Evolutionary conservation across 345 rosid genomes (phyloP).

Genomic region (Ailanthus altissimus): DNA sequence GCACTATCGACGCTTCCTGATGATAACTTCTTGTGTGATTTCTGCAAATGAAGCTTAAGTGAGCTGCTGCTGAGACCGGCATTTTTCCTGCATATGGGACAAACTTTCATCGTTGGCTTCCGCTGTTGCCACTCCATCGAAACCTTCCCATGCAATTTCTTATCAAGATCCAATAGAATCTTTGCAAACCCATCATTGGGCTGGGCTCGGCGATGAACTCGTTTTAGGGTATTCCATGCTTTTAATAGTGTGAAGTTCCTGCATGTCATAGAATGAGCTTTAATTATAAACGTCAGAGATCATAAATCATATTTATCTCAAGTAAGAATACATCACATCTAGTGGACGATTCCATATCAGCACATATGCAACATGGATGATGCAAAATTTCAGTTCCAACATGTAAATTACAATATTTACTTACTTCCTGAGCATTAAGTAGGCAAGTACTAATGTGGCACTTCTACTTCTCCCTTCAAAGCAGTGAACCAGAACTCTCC

Average conservation of each 20-base stretch:
- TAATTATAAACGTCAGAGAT: neutral
- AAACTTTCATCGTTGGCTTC: conserved; percentile 82
- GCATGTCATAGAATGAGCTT: conserved; percentile 15
- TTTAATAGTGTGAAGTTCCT: conserved; percentile 72
- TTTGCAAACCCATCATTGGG: conserved; percentile 95
- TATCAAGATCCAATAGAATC: conserved; percentile 63
- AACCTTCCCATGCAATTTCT: conserved; percentile 67
- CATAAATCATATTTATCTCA: neutral
- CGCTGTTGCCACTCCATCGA: conserved; percentile 98
- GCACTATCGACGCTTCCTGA: conserved; percentile 99
- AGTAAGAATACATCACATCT: neutral
- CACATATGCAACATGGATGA: neutral
- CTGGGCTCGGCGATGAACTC: conserved; percentile 90
- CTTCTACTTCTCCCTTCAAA: conserved; percentile 99
- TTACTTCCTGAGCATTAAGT: conserved; percentile 91
- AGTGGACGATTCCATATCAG: neutral
- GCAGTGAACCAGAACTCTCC: conserved; percentile 89
- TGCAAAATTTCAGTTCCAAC: neutral
- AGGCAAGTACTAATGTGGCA: conserved; percentile 82
- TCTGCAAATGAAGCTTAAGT: conserved; percentile 89
- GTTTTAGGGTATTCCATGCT: conserved; percentile 81
- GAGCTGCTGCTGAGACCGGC: conserved; percentile 96
- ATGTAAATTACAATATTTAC: conserved; percentile 23
- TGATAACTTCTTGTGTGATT: conserved; percentile 78
- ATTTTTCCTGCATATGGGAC: conserved; percentile 92